Percentiles rank a stretch among this genome's conserved stretches.
Evolutionary conservation across 2,329 filamentous ascomycete species (phyloP).

Genomic region (Paracoccidioides lutzii): DNA sequence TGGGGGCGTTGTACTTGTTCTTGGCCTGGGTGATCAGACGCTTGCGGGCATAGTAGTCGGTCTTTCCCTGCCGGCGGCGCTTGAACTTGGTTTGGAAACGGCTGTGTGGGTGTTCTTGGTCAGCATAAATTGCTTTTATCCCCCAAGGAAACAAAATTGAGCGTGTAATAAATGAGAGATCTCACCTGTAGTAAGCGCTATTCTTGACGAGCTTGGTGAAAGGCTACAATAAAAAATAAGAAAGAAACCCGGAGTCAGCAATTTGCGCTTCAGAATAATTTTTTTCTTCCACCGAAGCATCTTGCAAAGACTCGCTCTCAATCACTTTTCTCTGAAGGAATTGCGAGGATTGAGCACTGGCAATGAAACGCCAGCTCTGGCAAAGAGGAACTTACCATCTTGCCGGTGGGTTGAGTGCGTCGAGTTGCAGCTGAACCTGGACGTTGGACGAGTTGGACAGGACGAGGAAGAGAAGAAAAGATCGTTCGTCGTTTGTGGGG

Average conservation of each 20-base stretch:
- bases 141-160: neutral
- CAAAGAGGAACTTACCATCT: slow-evolving; percentile 31
- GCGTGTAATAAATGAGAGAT: slow-evolving; percentile 13
- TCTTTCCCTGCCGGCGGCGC: slow-evolving; percentile 91
- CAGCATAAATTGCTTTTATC: neutral
- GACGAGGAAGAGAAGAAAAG: slow-evolving; percentile 17
- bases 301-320: slow-evolving; percentile 73
- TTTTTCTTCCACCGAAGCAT: slow-evolving; percentile 73
- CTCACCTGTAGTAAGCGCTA: slow-evolving; percentile 97
- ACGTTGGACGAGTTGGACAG: slow-evolving; percentile 24
- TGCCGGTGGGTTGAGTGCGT: slow-evolving; percentile 25
- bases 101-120: slow-evolving; percentile 36
- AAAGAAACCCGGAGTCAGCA: slow-evolving; percentile 78
- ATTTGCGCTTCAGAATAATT: slow-evolving; percentile 90
- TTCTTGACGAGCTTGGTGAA: slow-evolving; percentile 96
- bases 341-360: slow-evolving; percentile 7
- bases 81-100: slow-evolving; percentile 99
- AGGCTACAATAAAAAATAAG: slow-evolving; percentile 40
- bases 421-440: slow-evolving; percentile 5
- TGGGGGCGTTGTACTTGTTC: slow-evolving; percentile 99
- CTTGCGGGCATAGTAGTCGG: slow-evolving; percentile 99
- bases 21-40: slow-evolving; percentile 99
- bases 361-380: slow-evolving; percentile 11
- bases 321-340: slow-evolving; percentile 6
- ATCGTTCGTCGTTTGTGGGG: slow-evolving; percentile 12